Evolutionary conservation across 2,329 filamentous ascomycete species (phyloP), one percentile per base, ranked within the genome.

Genomic region (Mycosphaerella sp.): DNA sequence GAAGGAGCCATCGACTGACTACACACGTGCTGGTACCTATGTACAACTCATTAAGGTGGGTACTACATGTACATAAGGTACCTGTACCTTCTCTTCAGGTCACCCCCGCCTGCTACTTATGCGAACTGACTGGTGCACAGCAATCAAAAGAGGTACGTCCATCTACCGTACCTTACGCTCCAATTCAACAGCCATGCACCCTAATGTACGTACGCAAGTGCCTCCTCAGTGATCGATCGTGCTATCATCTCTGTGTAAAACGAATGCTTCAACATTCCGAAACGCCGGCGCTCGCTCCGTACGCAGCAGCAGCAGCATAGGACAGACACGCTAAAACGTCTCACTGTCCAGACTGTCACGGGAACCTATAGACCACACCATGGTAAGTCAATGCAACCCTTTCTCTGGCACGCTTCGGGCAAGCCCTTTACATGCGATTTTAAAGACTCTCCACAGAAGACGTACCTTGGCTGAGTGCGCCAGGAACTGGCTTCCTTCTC

Each of bases 401-500:
- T 23, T 12, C 39, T 17, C 6, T n/a, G 32, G 21, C 26, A 29
- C 6, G 26, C 26, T 29, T 29, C 48, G 7, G 8, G 17, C 11
- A 31, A 9, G 12, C 7, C 44, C 29, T 31, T 39, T 40, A 40
- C 48, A 45, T 44, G 48, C 48, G 48, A 26, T 29, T 51, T 41
- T 51, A 51, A 26, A 51, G 48, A 31, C 48, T 51, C 41, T 51
- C 48, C 4, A 51, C 32, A 26, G 48, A 51, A 7, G 34, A 48
- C 54, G 54, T 56, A 64, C 60, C 59, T 63, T 59, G 54, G 34
- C 34, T 10, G 4, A 38, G 34, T 55, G 56, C 56, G 32, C 55
- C 39, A 9, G 62, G 57, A n/a, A 67, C 62, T 17, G 65, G 64
- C 57, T 67, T 67, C 26, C 65, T 52, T 31, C 64, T 53, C 39